Base-by-base conservation (phyloP, 805 yeast species). In the Lipomyces mesembrius region DNA sequence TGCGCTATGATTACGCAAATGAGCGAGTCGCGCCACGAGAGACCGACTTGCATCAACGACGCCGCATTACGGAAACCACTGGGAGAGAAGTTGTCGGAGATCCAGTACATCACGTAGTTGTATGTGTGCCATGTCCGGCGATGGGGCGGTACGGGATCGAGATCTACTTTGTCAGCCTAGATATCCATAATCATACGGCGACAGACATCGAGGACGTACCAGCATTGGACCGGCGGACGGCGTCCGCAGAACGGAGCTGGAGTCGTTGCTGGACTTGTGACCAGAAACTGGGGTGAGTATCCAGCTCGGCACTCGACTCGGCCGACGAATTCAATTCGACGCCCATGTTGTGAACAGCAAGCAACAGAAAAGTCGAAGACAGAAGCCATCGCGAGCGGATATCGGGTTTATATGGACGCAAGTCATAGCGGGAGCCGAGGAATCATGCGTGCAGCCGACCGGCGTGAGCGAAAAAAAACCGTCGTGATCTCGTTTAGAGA, bases 71-170 rank as follows among this genome's bases (percentile, higher is more conserved):
- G 77, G 83, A 82, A 79, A 49, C 83, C 78, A 2, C 81, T 74
- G 69, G 81, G 78, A 4, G 80, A 77, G 20, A 79, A 68, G 39
- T 71, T 66, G 59, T 71, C 72, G n/a, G 64, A 53, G 51, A 62
- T 66, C 75, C 74, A 72, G 65, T 61, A 72, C 53, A 69, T 71
- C 35, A 80, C 73, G 68, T 77, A 83, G 49, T 82, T 79, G 75
- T 79, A 77, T 51, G 76, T 72, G 25, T 80, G 82, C 87, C 87
- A 84, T 0, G 82, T 80, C 63, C 87, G 76, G 68, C 85, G 46
- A 34, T 34, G n/a, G 35, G 65, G 53, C 1, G 71, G 72, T 8
- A 71, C 62, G 51, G 73, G 73, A 54, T 58, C 62, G 11, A 71
- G 62, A 52, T 71, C 74, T 62, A 57, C 12, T 3, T 17, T n/a